A percentile compares a stretch with the other conserved stretches of the same genome.
Conservation (phyloP, 129 eudicot genomes). For the sunflower (Helianthus annuus) region DNA sequence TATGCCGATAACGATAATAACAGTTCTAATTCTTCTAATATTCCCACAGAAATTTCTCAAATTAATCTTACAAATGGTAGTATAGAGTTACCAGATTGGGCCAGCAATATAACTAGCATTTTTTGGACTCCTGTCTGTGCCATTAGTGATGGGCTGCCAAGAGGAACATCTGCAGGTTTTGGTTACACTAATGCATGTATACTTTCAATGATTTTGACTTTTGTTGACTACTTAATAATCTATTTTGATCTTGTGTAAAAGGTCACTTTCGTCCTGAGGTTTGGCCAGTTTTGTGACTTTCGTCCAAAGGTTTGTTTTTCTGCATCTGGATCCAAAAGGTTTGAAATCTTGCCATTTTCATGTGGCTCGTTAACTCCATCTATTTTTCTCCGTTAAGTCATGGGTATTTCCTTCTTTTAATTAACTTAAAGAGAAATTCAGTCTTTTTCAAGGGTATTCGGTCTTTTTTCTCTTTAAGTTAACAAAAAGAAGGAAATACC, state of each 20-base stretch:
- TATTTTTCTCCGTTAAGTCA: no score
- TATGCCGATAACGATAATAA: slow-evolving; percentile 28
- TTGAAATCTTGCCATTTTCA: no score
- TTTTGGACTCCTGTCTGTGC: slow-evolving; percentile 87
- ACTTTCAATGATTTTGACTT: neutral
- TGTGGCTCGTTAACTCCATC: no score
- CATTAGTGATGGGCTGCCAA: slow-evolving; percentile 59
- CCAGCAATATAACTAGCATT: slow-evolving; percentile 63
- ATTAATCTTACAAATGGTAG: slow-evolving; percentile 63
- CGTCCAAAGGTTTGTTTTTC: no score
- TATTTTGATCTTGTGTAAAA: neutral
- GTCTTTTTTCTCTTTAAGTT: no score
- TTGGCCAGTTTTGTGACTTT: no score
- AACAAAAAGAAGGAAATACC: no score
- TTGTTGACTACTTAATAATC: slow-evolving; percentile 11
- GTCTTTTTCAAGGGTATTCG: no score
- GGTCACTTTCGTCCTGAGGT: no score
- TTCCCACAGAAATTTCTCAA: slow-evolving; percentile 41
- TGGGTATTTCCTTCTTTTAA: no score
- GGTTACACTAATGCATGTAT: neutral
- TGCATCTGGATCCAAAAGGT: no score
- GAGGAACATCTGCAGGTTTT: slow-evolving; percentile 74
- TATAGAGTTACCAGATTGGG: slow-evolving; percentile 86
- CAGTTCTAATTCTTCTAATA: slow-evolving; percentile 32
- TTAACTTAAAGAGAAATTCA: no score